Evolutionary conservation across 768 basidiomycete genomes (phyloP).

Genomic region (Pluteus cervinus): DNA sequence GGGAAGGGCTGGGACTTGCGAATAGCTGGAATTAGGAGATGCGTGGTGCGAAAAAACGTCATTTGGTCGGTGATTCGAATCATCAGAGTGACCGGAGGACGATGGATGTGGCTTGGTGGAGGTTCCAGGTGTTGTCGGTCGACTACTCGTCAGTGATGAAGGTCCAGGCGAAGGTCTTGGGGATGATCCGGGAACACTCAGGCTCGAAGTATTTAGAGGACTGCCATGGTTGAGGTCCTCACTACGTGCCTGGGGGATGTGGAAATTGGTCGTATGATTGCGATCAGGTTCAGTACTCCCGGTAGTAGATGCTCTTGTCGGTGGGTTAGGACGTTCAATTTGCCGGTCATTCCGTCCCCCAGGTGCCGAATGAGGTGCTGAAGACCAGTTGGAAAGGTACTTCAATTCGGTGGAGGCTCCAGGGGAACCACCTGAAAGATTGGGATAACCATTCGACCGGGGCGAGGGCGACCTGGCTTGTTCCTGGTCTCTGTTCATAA

Average conservation of each 20-base stretch:
- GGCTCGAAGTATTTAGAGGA: conserved; percentile 20
- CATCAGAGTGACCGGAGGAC: conserved; percentile 48
- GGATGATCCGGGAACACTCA: conserved; percentile 18
- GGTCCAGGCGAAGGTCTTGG: conserved; percentile 9
- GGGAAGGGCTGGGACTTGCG: too few relatives aligned
- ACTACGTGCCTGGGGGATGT: conserved; percentile 52
- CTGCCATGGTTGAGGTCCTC: conserved; percentile 62
- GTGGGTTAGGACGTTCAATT: conserved; percentile 48
- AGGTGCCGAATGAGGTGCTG: conserved; percentile 28
- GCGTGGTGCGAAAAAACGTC: conserved; percentile 46
- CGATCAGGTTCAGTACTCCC: conserved; percentile 50
- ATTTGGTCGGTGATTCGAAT: conserved; percentile 39
- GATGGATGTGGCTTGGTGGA: conserved; percentile 43
- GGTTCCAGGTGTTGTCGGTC: conserved; percentile 54
- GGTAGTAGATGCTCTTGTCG: conserved; percentile 62
- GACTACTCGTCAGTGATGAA: conserved; percentile 32
- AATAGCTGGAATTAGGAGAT: conserved; percentile 31
- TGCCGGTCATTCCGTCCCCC: conserved; percentile 29
- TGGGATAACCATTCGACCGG: conserved; percentile 6
- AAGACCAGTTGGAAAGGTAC: conserved; percentile 9
- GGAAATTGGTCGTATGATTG: conserved; percentile 31
- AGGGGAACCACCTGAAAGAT: conserved; percentile 14
- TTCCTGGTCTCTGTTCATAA: conserved; percentile 1
- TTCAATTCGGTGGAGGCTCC: conserved; percentile 20
- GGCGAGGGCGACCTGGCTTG: not conserved